Evolutionary conservation across 2,329 filamentous ascomycete genomes (phyloP), one percentile per base, ranked within the genome.

Genomic region (Neophaeococcomyces mojaviensis): DNA sequence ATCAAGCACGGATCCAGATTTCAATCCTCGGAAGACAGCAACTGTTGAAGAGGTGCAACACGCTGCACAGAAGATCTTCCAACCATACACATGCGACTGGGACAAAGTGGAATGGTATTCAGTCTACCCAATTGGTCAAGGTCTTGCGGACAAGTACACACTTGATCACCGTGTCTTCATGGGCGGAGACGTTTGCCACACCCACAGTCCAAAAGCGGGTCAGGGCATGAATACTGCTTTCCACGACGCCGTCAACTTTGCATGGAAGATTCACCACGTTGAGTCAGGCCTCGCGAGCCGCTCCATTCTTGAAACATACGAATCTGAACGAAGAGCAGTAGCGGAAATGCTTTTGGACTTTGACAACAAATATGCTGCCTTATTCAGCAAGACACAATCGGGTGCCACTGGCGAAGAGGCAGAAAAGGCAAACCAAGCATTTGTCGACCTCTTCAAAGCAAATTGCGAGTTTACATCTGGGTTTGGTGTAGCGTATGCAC

Each of bases 251-350:
- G 78, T 88, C 49, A 97, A 96, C 64, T 73, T 97, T 33, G 89
- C 89, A 6, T 97, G 89, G 89, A 97, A 97, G 70, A 86, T 96
- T 42, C 89, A 95, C 61, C 81, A 86, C 30, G 90, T 96, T 8
- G 88, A 95, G 62, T 74, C 76, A 20, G 88, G 88, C 10, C 86
- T 94, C 55, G 86, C 88, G 1, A 69, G 81, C 24, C 82, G 86
- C 50, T 77, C 78, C 2, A 73, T 92, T 15, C 76, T 97, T 41
- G 78, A 81, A 51, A 92, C 89, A 0, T 97, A 96, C 63, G 87
- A 96, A 67, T 74, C 76, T 2, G 89, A 96, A 67, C 82, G 89
- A 47, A 89, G 86, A 62, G 74, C 84, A 47, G 83, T 94, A 34
- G 90, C 90, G 4, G 85, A 95, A 65, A 85, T 79, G 9, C 76